These are phyloP conservation scores for Paraglomus occultum DNA, from an alignment of 192 early-diverging fungal species.

Conservation along the genomic window DNA sequence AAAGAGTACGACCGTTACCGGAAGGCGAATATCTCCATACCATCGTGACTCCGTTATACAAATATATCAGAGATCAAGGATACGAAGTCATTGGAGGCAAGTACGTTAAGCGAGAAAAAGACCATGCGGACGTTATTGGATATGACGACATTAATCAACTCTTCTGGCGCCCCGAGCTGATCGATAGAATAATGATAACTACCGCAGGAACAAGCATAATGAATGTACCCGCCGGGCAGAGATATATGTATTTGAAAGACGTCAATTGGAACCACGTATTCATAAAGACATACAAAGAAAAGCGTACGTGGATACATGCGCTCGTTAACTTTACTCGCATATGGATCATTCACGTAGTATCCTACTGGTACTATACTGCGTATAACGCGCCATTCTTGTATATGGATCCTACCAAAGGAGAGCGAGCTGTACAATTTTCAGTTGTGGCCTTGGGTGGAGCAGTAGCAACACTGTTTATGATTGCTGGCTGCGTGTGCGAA, in stretches of 20 bases:
- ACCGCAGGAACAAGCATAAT: slow-evolving; percentile 62
- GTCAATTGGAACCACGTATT: slow-evolving; percentile 73
- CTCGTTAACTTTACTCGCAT: slow-evolving; percentile 82
- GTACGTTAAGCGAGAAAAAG: slow-evolving; percentile 72
- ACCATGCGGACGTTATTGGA: slow-evolving; percentile 71
- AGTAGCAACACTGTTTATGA: slow-evolving; percentile 63
- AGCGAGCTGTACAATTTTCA: slow-evolving; percentile 57
- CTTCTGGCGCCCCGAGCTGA: slow-evolving; percentile 72
- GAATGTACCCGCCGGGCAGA: slow-evolving; percentile 55
- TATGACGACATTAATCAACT: slow-evolving; percentile 85
- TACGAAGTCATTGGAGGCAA: slow-evolving; percentile 70
- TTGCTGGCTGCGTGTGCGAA: slow-evolving; percentile 66
- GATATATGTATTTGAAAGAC: slow-evolving; percentile 59
- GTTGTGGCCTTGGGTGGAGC: slow-evolving; percentile 70
- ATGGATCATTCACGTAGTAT: slow-evolving; percentile 80
- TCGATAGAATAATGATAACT: slow-evolving; percentile 51
- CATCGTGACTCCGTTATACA: slow-evolving; percentile 69
- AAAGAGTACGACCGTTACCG: slow-evolving; percentile 47
- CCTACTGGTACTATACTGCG: slow-evolving; percentile 80
- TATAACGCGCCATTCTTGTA: slow-evolving; percentile 69
- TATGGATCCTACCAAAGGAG: slow-evolving; percentile 31
- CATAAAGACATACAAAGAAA: slow-evolving; percentile 81
- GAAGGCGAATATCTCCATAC: slow-evolving; percentile 72
- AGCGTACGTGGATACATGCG: slow-evolving; percentile 78
- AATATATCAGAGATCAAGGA: slow-evolving; percentile 69